A percentile compares a stretch with the other conserved stretches of the same genome.
phyloP scores from a whole-genome alignment of 2,329 filamentous ascomycete genomes.

The Pyricularia sp. region DNA sequence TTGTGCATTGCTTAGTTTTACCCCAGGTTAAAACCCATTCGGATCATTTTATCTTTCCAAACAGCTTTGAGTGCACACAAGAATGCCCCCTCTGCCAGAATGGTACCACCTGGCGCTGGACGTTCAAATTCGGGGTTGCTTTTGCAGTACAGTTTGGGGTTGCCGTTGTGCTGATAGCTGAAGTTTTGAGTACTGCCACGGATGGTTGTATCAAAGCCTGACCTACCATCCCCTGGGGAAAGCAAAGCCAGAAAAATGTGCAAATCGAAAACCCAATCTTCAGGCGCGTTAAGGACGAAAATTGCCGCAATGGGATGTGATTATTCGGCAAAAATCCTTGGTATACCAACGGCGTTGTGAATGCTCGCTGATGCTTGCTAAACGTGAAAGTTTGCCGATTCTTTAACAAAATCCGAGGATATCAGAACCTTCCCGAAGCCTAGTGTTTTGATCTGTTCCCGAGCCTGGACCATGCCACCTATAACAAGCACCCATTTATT shows the following conservation, averaged over 20 bases:
- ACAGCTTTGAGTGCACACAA: too few relatives aligned
- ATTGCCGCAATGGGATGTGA: background rate
- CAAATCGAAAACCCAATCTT: background rate
- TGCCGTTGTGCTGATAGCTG: background rate
- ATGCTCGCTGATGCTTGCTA: background rate
- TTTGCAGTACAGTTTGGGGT: too few relatives aligned
- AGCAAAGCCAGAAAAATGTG: background rate
- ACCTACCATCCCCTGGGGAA: background rate
- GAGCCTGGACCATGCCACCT: background rate
- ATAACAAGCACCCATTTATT: background rate
- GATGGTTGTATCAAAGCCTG: background rate
- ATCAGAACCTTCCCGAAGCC: background rate
- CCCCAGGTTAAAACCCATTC: too few relatives aligned
- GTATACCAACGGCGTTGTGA: background rate
- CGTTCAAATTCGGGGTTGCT: too few relatives aligned
- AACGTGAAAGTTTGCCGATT: background rate
- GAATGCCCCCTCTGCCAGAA: too few relatives aligned
- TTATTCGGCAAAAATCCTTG: background rate
- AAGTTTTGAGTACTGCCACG: background rate
- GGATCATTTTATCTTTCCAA: too few relatives aligned
- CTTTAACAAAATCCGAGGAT: background rate
- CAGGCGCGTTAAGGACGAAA: background rate
- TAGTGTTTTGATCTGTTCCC: background rate
- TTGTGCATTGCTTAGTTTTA: too few relatives aligned
- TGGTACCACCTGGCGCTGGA: too few relatives aligned